Percentiles rank a stretch among this genome's conserved stretches.
Conservation (phyloP, 2,329 filamentous ascomycete genomes). For the Fusarium sororula region DNA sequence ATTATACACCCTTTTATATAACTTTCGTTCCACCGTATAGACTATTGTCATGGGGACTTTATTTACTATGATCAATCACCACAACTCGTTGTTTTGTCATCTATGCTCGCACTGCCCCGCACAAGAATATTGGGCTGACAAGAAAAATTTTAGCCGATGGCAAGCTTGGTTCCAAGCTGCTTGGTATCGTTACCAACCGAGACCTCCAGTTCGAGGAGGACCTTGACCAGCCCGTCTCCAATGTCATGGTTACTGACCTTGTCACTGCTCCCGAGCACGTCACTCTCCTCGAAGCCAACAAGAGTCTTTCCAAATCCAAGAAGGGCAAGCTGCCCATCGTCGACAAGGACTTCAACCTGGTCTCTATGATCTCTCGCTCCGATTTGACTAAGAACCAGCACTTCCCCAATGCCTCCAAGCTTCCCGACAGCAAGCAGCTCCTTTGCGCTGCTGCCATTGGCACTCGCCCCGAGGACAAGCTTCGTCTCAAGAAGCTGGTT, state of each 20-base stretch:
- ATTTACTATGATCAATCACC: conserved; percentile 47
- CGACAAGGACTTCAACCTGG: conserved; percentile 82
- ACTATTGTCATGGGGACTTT: conserved; percentile 81
- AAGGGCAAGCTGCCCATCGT: conserved; percentile 98
- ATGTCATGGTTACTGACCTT: conserved; percentile 95
- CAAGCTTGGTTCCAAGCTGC: conserved; percentile 91
- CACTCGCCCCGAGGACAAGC: conserved; percentile 92
- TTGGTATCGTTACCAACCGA: conserved; percentile 97
- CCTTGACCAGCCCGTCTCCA: conserved; percentile 75
- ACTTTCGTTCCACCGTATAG: conserved; percentile 99
- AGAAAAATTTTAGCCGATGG: conserved; percentile 75
- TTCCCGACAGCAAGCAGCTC: conserved; percentile 96
- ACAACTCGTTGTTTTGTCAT: conserved; percentile 20
- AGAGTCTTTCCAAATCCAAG: conserved; percentile 92
- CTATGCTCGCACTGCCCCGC: conserved; percentile 7
- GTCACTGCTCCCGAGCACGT: conserved; percentile 87
- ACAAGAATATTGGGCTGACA: conserved; percentile 35
- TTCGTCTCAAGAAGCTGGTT: conserved; percentile 84
- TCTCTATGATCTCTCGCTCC: conserved; percentile 92
- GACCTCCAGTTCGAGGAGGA: conserved; percentile 97
- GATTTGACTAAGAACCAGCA: conserved; percentile 99
- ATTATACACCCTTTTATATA: conserved; percentile 88
- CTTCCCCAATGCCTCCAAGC: conserved; percentile 95
- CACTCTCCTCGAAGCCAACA: conserved; percentile 87
- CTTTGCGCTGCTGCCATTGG: conserved; percentile 96